Conservation (phyloP, 2,329 filamentous ascomycete genomes). For the Colletotrichum sp. region DNA sequence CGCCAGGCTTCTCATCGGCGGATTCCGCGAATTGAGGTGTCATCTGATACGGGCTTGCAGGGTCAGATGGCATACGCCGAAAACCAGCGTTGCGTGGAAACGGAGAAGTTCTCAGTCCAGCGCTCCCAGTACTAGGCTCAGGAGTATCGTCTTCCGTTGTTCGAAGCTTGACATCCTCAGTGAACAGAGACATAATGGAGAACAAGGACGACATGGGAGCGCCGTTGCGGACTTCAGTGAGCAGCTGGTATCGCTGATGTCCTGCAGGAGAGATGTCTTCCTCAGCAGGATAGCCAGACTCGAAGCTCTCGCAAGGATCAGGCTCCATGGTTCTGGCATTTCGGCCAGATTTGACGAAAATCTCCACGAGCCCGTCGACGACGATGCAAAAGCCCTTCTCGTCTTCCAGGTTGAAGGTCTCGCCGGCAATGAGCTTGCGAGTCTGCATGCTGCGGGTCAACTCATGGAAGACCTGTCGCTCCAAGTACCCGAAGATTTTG, state of each 20-base stretch:
- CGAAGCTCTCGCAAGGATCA: conserved; percentile 40
- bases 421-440: conserved; percentile 91
- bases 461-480: conserved; percentile 96
- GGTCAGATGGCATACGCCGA: conserved; percentile 17
- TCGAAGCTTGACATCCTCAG: conserved; percentile 86
- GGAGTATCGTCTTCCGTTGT: conserved; percentile 66
- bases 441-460: conserved; percentile 98
- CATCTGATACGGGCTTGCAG: conserved; percentile 19
- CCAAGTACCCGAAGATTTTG: conserved; percentile 97
- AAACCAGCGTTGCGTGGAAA: conserved; percentile 11
- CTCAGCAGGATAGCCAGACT: conserved; percentile 64
- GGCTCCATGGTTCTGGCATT: conserved; percentile 44
- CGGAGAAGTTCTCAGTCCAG: conserved; percentile 1
- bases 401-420: conserved; percentile 93
- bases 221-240: conserved; percentile 97
- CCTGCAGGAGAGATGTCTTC: conserved; percentile 65
- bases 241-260: conserved; percentile 88
- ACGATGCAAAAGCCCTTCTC: conserved; percentile 98
- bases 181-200: conserved; percentile 96
- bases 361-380: conserved; percentile 94
- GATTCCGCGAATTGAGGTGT: conserved; percentile 4
- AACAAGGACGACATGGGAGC: conserved; percentile 98
- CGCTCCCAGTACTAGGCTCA: conserved; percentile 24
- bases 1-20: neutral
- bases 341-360: conserved; percentile 91